Base-by-base conservation (phyloP, 306 rosid genomes). In the Astragalus membranaceus region DNA sequence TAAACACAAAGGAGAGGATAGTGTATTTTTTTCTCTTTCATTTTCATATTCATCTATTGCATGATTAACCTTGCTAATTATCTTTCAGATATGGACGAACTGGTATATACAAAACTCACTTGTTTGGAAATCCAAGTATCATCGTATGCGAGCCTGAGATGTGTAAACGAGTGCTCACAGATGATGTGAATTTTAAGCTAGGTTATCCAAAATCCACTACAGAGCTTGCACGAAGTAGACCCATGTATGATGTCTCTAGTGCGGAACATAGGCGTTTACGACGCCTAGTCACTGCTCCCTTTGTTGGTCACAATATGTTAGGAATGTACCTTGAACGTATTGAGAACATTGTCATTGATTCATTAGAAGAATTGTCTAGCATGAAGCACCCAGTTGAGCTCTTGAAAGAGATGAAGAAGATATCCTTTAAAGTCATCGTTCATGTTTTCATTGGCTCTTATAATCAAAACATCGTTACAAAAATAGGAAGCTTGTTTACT, bases 361-460 rank as follows among this genome's bases (percentile, higher is more conserved):
- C 64, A 1, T 9, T 75, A 39, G 76, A 79, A 8, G 75, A 75
- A 32, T 57, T 79, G 72, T 67, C 75, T 0, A 33, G 69, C 78
- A 63, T 44, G 63, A 17, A 78, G 7, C 32, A 9, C 4, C 81
- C 81, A 0, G 1, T 75, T 26, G 58, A 75, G 64, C 15, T 83
- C 26, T 51, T 72, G 33, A 12, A 43, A 1, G 84, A 75, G 72
- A 11, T 26, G 47, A 55, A 54, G 43, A 43, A 42, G 4, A 0
- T 62, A 8, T 35, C 79, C 5, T 75, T 79, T 10, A 67, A 72
- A 59, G 57, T 79, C 49, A 72, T 76, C 29, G 11, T 69, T 13
- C 48, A 72, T 15, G 42, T 83, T 15, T 79, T 83, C 74, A 26
- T 83, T 17, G 78, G 81, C 3, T 47, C 77, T 3, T 1, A 26